Conservation (phyloP, 2,329 filamentous ascomycete genomes). For the Onygenales sp. region DNA sequence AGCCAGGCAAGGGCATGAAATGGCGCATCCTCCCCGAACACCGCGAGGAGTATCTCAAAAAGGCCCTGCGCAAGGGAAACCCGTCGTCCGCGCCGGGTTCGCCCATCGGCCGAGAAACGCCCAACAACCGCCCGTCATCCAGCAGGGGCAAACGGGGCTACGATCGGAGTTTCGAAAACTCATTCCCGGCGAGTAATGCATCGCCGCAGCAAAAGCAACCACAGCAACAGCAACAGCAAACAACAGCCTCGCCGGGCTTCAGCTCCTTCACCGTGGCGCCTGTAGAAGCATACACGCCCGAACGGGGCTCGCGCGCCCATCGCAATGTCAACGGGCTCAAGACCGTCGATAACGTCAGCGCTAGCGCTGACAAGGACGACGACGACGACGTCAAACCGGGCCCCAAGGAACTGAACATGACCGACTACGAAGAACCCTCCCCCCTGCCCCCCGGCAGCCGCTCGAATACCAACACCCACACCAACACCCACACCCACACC, state of each 20-base stretch:
- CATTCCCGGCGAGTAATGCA: slow-evolving; percentile 29
- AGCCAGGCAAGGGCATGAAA: slow-evolving; percentile 98
- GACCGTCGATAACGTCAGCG: slow-evolving; percentile 6
- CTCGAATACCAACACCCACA: not conserved
- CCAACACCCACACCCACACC: slow-evolving; percentile 21
- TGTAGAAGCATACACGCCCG: slow-evolving; percentile 39
- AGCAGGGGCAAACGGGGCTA: slow-evolving; percentile 16
- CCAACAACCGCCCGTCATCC: slow-evolving; percentile 27
- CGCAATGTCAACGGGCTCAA: slow-evolving; percentile 15
- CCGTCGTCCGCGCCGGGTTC: slow-evolving; percentile 38
- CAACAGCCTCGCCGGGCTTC: slow-evolving; percentile 30
- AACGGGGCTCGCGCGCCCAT: slow-evolving; percentile 32
- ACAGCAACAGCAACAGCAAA: too few relatives aligned
- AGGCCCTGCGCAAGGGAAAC: slow-evolving; percentile 29
- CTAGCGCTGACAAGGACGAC: too few relatives aligned
- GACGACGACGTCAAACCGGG: slow-evolving; percentile 5
- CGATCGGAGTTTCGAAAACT: slow-evolving; percentile 20
- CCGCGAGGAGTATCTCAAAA: slow-evolving; percentile 76
- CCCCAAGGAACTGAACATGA: slow-evolving; percentile 15
- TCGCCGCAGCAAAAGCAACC: slow-evolving; percentile 19
- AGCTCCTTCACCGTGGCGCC: slow-evolving; percentile 33
- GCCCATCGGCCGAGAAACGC: slow-evolving; percentile 32
- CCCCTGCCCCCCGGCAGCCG: slow-evolving; percentile 28
- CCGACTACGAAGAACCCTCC: slow-evolving; percentile 34
- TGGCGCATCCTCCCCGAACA: slow-evolving; percentile 86